A percentile compares a stretch with the other conserved stretches of the same genome.
Conservation (phyloP, 2,329 filamentous ascomycete species). For the Talaromyces sp. region DNA sequence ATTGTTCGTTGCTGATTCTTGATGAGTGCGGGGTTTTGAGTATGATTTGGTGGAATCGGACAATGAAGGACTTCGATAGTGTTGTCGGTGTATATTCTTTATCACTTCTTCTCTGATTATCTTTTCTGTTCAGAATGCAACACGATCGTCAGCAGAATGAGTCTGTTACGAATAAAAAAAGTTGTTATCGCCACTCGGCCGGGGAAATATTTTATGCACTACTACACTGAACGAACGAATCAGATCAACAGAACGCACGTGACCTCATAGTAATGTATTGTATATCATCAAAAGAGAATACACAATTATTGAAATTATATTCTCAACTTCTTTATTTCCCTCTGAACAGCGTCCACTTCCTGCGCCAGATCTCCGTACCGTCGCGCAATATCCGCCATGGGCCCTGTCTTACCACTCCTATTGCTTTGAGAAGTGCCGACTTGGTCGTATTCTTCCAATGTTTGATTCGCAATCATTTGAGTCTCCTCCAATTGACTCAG, state of each 20-base stretch:
- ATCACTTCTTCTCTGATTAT: not conserved
- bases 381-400: slow-evolving; percentile 37
- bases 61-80: not conserved
- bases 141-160: not conserved
- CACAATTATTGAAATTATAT: slow-evolving; percentile 3
- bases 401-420: slow-evolving; percentile 18
- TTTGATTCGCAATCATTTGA: slow-evolving; percentile 25
- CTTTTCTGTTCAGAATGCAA: not conserved
- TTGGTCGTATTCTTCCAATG: slow-evolving; percentile 36
- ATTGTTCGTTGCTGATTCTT: not conserved
- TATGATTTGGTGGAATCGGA: not conserved
- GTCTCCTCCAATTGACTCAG: slow-evolving; percentile 27
- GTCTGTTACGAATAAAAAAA: not conserved
- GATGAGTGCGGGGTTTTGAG: not conserved
- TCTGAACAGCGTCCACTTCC: slow-evolving; percentile 37
- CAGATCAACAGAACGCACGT: not conserved
- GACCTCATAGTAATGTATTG: not conserved
- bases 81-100: not conserved
- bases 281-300: not conserved
- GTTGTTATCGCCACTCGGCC: not conserved
- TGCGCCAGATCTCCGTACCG: slow-evolving; percentile 37
- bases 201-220: slow-evolving; percentile 2
- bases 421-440: slow-evolving; percentile 20
- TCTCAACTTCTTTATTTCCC: slow-evolving; percentile 34
- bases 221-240: not conserved